phyloP scores from a whole-genome alignment of 768 basidiomycete genomes.

The Amanita inopinata region DNA sequence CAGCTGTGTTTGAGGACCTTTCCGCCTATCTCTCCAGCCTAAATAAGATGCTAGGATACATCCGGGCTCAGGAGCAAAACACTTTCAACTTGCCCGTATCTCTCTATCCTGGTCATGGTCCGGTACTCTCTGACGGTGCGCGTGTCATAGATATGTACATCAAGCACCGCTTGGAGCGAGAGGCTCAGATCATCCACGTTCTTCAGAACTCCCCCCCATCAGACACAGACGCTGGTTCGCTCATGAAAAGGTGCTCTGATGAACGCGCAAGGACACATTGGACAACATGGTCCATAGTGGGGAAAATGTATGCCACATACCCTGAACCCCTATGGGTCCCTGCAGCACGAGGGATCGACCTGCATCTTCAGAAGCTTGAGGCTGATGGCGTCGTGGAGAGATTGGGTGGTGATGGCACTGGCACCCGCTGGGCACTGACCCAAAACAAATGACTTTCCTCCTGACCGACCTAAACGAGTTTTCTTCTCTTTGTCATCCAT shows the following conservation, averaged over 20 bases:
- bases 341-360: constrained; percentile 56
- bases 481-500: neutral
- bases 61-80: constrained; percentile 13
- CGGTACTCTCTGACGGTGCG: constrained; percentile 55
- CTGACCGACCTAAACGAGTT: neutral
- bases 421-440: constrained; percentile 36
- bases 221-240: constrained; percentile 5
- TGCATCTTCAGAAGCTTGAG: constrained; percentile 70
- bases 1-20: constrained; percentile 83
- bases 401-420: constrained; percentile 41
- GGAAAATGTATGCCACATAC: constrained; percentile 59
- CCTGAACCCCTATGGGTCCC: constrained; percentile 63
- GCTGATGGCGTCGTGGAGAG: constrained; percentile 47
- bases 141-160: constrained; percentile 64
- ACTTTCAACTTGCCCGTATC: constrained; percentile 14
- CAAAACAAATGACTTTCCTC: constrained; percentile 1
- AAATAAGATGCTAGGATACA: constrained; percentile 42
- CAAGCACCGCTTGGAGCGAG: constrained; percentile 70
- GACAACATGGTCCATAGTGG: constrained; percentile 61
- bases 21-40: constrained; percentile 59
- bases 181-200: constrained; percentile 60
- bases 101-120: constrained; percentile 90
- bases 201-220: constrained; percentile 28
- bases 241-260: too few species aligned
- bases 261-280: constrained; percentile 26